Percentiles rank a stretch among this genome's conserved stretches.
Evolutionary conservation across 805 yeast genomes (phyloP).

Genomic region (Ogataea zsoltii): DNA sequence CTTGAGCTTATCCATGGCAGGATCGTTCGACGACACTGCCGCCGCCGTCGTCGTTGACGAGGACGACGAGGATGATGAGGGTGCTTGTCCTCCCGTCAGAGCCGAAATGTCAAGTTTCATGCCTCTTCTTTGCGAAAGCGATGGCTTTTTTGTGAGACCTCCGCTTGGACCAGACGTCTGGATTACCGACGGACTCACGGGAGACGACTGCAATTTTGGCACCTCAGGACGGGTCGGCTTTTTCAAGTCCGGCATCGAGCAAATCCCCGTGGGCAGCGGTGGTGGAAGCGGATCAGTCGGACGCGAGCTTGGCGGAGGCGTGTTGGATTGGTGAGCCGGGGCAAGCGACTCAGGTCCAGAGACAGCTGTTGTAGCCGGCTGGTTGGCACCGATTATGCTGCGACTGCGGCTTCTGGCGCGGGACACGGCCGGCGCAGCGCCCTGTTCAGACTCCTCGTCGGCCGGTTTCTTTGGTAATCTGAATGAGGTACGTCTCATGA

Average conservation of each 20-base stretch:
- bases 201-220: constrained; percentile 4
- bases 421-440: too few relatives aligned
- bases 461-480: constrained; percentile 23
- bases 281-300: not conserved
- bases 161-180: constrained; percentile 11
- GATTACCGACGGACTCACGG: constrained; percentile 13
- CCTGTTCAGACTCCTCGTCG: constrained; percentile 2
- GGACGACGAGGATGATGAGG: not conserved
- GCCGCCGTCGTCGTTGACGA: constrained; percentile 26
- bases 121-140: constrained; percentile 56
- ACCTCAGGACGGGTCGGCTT: not conserved
- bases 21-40: constrained; percentile 18
- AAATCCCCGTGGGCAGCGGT: constrained; percentile 12
- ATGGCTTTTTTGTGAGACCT: constrained; percentile 37
- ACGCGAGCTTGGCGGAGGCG: not conserved
- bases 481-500: constrained; percentile 29
- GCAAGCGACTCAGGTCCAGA: not conserved
- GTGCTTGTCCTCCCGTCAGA: constrained; percentile 3
- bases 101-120: constrained; percentile 46
- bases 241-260: constrained; percentile 16
- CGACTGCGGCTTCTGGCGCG: constrained; percentile 17
- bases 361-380: not conserved
- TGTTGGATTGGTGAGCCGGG: not conserved
- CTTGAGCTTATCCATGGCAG: constrained; percentile 22
- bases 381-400: constrained; percentile 5